These are phyloP conservation scores for Multifurca ochricompacta DNA, from an alignment of 768 basidiomycete species.

Conservation along the genomic window DNA sequence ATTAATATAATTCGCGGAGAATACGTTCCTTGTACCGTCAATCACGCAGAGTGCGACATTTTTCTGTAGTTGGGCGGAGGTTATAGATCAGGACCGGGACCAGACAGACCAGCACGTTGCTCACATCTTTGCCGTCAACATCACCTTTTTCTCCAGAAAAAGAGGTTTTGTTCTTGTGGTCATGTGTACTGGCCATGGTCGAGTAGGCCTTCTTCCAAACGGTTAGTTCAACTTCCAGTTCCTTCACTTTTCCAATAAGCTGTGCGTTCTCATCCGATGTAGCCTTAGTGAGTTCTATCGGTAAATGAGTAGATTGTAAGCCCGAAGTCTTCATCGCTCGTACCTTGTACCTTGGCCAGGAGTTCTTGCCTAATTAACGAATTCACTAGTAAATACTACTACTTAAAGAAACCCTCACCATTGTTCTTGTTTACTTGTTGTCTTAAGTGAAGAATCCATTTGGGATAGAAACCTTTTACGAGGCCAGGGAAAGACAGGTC, in stretches of 20 bases:
- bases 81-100: background rate
- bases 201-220: conserved; percentile 19
- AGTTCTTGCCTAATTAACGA: conserved; percentile 15
- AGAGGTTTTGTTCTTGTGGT: background rate
- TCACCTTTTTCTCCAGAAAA: background rate
- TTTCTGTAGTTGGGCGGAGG: background rate
- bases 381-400: background rate
- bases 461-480: conserved; percentile 1
- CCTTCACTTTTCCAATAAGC: conserved; percentile 12
- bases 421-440: conserved; percentile 13
- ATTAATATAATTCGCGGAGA: conserved; percentile 4
- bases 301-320: background rate
- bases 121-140: background rate
- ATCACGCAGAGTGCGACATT: conserved; percentile 15
- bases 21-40: conserved; percentile 16
- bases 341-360: conserved; percentile 13
- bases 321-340: background rate
- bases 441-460: background rate
- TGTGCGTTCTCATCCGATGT: conserved; percentile 14
- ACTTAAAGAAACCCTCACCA: conserved; percentile 7
- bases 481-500: background rate
- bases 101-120: background rate
- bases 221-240: conserved; percentile 16
- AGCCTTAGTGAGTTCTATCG: conserved; percentile 12
- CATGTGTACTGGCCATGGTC: background rate